phyloP scores from a whole-genome alignment of 805 yeast genomes.

The Saccharomycopsis sp. region DNA sequence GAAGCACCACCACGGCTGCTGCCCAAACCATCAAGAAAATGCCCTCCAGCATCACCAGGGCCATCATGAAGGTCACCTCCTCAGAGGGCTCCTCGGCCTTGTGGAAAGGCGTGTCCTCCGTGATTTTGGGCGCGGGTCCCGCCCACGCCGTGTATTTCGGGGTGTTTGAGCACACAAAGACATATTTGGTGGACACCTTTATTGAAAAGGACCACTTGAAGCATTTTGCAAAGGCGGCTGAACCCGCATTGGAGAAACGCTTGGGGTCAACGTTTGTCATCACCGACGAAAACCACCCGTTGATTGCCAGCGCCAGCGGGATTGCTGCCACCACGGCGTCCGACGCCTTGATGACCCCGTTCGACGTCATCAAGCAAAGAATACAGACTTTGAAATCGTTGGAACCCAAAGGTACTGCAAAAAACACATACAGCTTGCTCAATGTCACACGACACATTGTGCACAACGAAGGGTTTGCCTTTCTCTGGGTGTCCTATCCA shows the following conservation, averaged over 20 bases:
- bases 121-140: slow-evolving; percentile 96
- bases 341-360: slow-evolving; percentile 96
- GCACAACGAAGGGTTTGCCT: slow-evolving; percentile 56
- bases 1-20: slow-evolving; percentile 22
- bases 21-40: slow-evolving; percentile 22
- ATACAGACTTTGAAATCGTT: slow-evolving; percentile 48
- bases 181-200: slow-evolving; percentile 32
- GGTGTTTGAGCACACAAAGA: slow-evolving; percentile 80
- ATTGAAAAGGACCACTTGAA: slow-evolving; percentile 1
- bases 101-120: slow-evolving; percentile 92
- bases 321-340: slow-evolving; percentile 87
- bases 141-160: slow-evolving; percentile 96
- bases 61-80: slow-evolving; percentile 69
- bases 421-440: slow-evolving; percentile 22
- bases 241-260: no score
- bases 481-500: slow-evolving; percentile 88
- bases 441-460: slow-evolving; percentile 41
- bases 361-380: slow-evolving; percentile 90
- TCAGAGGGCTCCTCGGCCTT: slow-evolving; percentile 81
- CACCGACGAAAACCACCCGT: slow-evolving; percentile 63
- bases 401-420: slow-evolving; percentile 27
- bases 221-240: slow-evolving; percentile 25
- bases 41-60: slow-evolving; percentile 43
- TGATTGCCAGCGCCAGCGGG: slow-evolving; percentile 81
- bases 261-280: slow-evolving; percentile 27